Base-by-base conservation (phyloP, 129 eudicot species). In the Calendula officinalis region DNA sequence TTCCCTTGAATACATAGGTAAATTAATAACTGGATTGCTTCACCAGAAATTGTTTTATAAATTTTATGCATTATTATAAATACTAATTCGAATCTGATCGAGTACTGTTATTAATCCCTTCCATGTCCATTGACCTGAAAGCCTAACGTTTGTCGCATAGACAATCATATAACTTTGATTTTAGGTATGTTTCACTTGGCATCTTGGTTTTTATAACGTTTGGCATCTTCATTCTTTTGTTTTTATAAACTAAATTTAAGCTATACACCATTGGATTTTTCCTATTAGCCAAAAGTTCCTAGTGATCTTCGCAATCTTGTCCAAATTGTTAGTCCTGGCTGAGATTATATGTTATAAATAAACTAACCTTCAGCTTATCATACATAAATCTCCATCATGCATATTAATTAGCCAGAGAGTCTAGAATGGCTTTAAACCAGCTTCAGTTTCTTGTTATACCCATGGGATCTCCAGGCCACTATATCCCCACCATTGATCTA, bases 391-490 rank as follows among this genome's bases (percentile, higher is more conserved):
- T 10, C 3, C 53, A 37, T 43, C 17, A 39, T 48, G n/a, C 66
- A 58, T 45, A 57, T 10, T 16, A 49, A 33, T 45, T 30, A 40
- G 39, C 44, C 64, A 17, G 15, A 17, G 37, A 17, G 37, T 33
- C 6, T 16, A 10, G 41, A 16, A 72, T 62, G 77, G 70, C 70
- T 62, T 43, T 43, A 42, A 60, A 73, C 57, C 57, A 73, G 22
- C 91, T 72, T 54, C 82, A 86, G 68, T 70, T 82, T 67, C 65
- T 86, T 49, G 30, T 82, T 67, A 38, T 86, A 70, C 86, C 86
- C 47, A 41, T 82, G 6, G 62, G 75, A 77, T 43, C 79, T 7
- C 85, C 78, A 35, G 88, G 89, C 50, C 94, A 85, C 66, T 69
- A 82, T 63, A 79, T 79, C 35, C 94, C 94, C n/a, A 70, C 74